These are phyloP conservation scores for Lipomyces yamanashiensis DNA, from an alignment of 805 yeast genomes.

Conservation along the genomic window DNA sequence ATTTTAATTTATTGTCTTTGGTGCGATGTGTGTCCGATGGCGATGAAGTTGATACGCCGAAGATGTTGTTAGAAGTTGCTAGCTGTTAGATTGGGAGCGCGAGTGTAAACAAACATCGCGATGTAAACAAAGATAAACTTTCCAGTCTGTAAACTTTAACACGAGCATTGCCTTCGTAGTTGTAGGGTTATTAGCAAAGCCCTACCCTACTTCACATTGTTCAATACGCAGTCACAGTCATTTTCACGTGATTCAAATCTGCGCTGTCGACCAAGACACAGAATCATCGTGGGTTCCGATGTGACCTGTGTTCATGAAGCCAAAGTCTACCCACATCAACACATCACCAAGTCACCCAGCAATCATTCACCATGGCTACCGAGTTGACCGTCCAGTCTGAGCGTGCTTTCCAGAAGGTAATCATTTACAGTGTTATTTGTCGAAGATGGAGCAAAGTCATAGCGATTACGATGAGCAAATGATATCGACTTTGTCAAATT, in stretches of 20 bases:
- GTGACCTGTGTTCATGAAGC: not conserved
- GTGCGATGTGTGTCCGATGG: too few relatives aligned
- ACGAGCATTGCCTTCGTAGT: not conserved
- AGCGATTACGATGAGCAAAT: not conserved
- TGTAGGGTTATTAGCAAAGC: conserved; percentile 1
- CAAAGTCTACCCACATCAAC: conserved; percentile 5
- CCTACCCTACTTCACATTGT: conserved; percentile 1
- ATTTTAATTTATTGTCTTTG: too few relatives aligned
- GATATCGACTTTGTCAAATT: not conserved
- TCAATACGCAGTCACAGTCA: conserved; percentile 12
- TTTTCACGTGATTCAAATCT: conserved; percentile 6
- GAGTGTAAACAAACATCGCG: conserved; percentile 14
- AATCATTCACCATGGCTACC: conserved; percentile 74
- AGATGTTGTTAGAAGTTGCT: not conserved
- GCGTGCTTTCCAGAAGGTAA: conserved; percentile 99
- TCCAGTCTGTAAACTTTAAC: not conserved
- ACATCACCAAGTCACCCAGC: conserved; percentile 9
- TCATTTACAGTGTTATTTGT: conserved; percentile 45
- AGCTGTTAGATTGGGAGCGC: not conserved
- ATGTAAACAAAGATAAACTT: not conserved
- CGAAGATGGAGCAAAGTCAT: not conserved
- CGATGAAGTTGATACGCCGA: too few relatives aligned
- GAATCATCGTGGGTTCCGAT: conserved; percentile 11
- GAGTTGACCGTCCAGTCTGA: conserved; percentile 99
- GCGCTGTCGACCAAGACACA: conserved; percentile 5